A percentile compares a stretch with the other conserved stretches of the same genome.
Evolutionary conservation across 2,329 filamentous ascomycete genomes (phyloP).

Genomic region (Dothideomycetidae sp.): DNA sequence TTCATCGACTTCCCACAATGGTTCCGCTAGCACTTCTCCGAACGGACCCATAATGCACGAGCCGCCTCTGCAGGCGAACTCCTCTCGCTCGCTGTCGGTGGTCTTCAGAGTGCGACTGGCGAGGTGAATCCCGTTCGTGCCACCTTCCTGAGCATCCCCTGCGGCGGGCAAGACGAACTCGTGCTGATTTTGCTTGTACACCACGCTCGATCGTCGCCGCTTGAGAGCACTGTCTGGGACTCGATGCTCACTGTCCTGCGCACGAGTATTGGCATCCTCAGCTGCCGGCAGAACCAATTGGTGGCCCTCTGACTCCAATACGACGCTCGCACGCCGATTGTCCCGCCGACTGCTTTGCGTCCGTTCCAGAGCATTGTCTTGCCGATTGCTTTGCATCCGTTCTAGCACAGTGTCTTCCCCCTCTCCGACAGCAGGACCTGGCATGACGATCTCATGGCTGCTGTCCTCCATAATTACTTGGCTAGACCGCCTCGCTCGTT

Average conservation of each 20-base stretch:
- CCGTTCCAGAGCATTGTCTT: too few relatives aligned
- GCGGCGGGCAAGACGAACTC: constrained; percentile 35
- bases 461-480: constrained; percentile 21
- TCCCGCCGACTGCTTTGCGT: too few relatives aligned
- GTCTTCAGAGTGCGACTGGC: constrained; percentile 1
- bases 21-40: constrained; percentile 66
- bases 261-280: constrained; percentile 12
- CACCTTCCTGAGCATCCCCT: constrained; percentile 13
- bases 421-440: not conserved
- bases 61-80: constrained; percentile 58
- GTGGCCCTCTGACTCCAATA: constrained; percentile 35
- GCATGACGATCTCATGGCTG: constrained; percentile 30
- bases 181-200: constrained; percentile 35
- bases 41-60: constrained; percentile 68
- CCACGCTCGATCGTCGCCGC: constrained; percentile 8
- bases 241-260: too few relatives aligned
- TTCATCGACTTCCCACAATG: constrained; percentile 65
- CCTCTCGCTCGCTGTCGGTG: constrained; percentile 20
- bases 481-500: not conserved
- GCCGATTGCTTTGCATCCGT: constrained; percentile 2
- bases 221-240: not conserved
- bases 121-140: constrained; percentile 5
- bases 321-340: constrained; percentile 8
- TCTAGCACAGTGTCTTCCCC: not conserved
- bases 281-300: constrained; percentile 36